Evolutionary conservation across 2,329 filamentous ascomycete genomes (phyloP), one percentile per base, ranked within the genome.

Genomic region (Ceratocystis eucalypticola): DNA sequence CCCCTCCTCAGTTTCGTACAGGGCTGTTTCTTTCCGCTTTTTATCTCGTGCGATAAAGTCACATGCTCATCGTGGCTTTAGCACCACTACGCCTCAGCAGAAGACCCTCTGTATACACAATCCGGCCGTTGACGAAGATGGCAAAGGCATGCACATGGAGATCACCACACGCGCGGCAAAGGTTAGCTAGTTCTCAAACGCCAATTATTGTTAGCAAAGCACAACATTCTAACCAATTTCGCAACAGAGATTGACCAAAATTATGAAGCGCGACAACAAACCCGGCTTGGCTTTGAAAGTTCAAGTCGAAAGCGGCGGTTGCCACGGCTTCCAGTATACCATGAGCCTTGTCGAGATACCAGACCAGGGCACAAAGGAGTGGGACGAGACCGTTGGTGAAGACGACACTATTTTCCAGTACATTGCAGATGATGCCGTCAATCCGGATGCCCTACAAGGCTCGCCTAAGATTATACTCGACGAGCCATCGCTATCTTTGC

Each of bases 281-380:
- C 89, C 90, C 1, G 80, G 88, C 72, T 84, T 96, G 41, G 89
- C 91, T 28, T 82, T 99, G n/a, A 89, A 93, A 64, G 89, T 99
- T 70, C 87, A 89, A 69, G 92, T 99, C 67, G 91, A 96, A 73
- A 91, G 88, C 66, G 94, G 94, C 69, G 94, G 94, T 66, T 99
- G 94, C 75, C 94, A 99, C 76, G 94, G 94, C 62, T 99, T 99
- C 75, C 94, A 99, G 75, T 99, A 99, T 74, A 79, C 96, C 61
- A 96, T 99, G 89, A 89, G 87, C 17, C 81, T 97, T 3, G 87
- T 90, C 1, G 84, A 83, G 0, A 76, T 87, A 0, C 84, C 84
- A 0, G 68, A 73, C 5, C 71, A 74, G 61, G 73, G 74, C 17
- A 69, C 74, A 0, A 71, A 74, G 3, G 72, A 76, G 33, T 73